These are phyloP conservation scores for Zarea fungicola DNA, from an alignment of 2,329 filamentous ascomycete genomes.

Conservation along the genomic window DNA sequence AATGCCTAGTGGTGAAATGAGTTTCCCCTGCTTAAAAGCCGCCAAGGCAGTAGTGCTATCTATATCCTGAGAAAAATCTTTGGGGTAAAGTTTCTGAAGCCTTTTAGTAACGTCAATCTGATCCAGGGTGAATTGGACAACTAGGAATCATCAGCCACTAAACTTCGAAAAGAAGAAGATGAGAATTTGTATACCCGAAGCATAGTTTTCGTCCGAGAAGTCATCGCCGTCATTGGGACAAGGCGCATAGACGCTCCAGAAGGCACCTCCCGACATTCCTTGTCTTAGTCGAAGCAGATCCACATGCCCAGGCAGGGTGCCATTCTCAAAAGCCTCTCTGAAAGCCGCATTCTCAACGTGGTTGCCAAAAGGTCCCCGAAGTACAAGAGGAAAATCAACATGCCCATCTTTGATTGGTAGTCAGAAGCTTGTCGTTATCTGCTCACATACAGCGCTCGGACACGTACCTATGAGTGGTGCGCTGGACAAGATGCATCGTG, in stretches of 20 bases:
- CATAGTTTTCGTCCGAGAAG: conserved; percentile 69
- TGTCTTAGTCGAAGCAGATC: conserved; percentile 70
- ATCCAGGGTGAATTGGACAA: conserved; percentile 62
- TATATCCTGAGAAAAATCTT: conserved; percentile 60
- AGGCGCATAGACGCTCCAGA: conserved; percentile 82
- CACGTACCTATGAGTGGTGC: conserved; percentile 6
- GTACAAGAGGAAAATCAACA: conserved; percentile 74
- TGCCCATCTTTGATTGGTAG: conserved; percentile 63
- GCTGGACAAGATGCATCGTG: conserved; percentile 1
- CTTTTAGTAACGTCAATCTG: conserved; percentile 71
- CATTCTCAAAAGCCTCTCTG: conserved; percentile 66
- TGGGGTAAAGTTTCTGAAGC: conserved; percentile 58
- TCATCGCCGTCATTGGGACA: conserved; percentile 70
- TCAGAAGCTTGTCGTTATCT: background rate
- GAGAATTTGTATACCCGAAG: conserved; percentile 45
- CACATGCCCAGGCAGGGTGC: conserved; percentile 63
- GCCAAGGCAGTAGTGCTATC: conserved; percentile 57
- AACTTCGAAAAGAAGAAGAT: background rate
- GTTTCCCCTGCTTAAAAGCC: conserved; percentile 54
- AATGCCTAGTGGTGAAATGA: conserved; percentile 75
- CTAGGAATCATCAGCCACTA: conserved; percentile 26
- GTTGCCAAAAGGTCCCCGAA: conserved; percentile 65
- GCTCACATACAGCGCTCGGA: background rate
- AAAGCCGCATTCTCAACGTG: conserved; percentile 73
- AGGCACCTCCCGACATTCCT: conserved; percentile 76